These are phyloP conservation scores for Sanguinoderma infundibulare DNA, from an alignment of 1,284 basidiomycete genomes.

Conservation along the genomic window DNA sequence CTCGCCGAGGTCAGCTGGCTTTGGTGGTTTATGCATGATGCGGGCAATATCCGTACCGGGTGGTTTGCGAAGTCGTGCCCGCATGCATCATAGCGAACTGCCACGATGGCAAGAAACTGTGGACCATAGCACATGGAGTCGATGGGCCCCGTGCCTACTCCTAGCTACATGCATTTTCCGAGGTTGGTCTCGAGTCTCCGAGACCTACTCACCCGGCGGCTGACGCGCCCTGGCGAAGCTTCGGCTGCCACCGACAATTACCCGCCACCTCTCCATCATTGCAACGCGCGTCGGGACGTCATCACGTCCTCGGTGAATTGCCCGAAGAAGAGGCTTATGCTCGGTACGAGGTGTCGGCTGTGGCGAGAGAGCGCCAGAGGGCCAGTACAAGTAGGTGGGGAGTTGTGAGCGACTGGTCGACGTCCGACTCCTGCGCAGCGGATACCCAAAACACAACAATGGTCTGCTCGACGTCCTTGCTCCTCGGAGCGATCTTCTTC, in stretches of 20 bases:
- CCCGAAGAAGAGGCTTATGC: constrained; percentile 30
- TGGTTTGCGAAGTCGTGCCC: too few relatives aligned
- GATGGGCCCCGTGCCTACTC: background rate
- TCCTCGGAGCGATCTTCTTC: constrained; percentile 26
- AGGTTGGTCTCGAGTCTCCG: background rate
- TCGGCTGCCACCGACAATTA: background rate
- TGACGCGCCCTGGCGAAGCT: background rate
- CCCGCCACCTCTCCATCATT: background rate
- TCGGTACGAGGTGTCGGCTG: constrained; percentile 17
- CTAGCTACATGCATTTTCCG: background rate
- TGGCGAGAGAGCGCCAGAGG: background rate
- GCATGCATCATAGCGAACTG: background rate
- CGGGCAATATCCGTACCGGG: too few relatives aligned
- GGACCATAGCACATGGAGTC: background rate
- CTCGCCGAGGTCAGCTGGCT: too few relatives aligned
- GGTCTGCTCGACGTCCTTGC: constrained; percentile 21
- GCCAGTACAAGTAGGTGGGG: constrained; percentile 15
- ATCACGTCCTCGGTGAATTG: background rate
- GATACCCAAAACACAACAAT: constrained; percentile 10
- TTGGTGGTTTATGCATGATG: too few relatives aligned
- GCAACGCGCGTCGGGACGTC: background rate
- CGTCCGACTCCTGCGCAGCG: background rate
- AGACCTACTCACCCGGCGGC: background rate
- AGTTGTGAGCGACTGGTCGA: background rate
- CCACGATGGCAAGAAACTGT: background rate